phyloP scores from a whole-genome alignment of 2,329 filamentous ascomycete species.

The Talaromyces islandicus region DNA sequence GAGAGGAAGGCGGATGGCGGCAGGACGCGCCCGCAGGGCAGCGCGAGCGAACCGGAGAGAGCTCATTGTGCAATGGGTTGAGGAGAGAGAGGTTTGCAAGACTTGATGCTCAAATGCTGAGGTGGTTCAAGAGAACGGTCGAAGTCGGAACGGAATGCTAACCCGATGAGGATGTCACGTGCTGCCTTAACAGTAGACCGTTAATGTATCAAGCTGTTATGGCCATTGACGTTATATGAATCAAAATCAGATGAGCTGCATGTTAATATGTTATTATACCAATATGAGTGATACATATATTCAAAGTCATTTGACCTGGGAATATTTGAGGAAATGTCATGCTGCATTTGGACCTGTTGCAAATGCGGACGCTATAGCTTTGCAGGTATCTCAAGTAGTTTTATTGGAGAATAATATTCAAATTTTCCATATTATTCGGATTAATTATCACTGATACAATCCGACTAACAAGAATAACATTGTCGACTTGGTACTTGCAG shows the following conservation, averaged over 20 bases:
- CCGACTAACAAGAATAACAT: not conserved
- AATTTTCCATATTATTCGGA: not conserved
- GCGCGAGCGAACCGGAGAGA: constrained; percentile 85
- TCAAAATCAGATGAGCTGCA: too few relatives aligned
- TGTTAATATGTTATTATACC: too few relatives aligned
- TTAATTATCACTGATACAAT: not conserved
- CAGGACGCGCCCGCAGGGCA: constrained; percentile 77
- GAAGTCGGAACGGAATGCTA: constrained; percentile 13
- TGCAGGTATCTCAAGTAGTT: not conserved
- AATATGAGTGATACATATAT: not conserved
- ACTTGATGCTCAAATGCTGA: constrained; percentile 9
- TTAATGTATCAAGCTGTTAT: too few relatives aligned
- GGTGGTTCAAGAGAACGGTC: constrained; percentile 13
- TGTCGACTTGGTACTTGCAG: not conserved
- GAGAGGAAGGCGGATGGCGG: constrained; percentile 66
- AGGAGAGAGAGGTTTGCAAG: constrained; percentile 18
- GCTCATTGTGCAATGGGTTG: constrained; percentile 63
- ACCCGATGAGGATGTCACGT: constrained; percentile 12
- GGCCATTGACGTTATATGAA: too few relatives aligned
- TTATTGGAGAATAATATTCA: not conserved
- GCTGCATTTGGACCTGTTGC: not conserved
- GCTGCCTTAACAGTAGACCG: not conserved
- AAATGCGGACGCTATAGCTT: not conserved
- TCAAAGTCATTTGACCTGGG: not conserved
- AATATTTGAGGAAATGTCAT: not conserved